These are phyloP conservation scores for Metarhizium brunneum DNA, from an alignment of 2,329 filamentous ascomycete species.

Conservation along the genomic window DNA sequence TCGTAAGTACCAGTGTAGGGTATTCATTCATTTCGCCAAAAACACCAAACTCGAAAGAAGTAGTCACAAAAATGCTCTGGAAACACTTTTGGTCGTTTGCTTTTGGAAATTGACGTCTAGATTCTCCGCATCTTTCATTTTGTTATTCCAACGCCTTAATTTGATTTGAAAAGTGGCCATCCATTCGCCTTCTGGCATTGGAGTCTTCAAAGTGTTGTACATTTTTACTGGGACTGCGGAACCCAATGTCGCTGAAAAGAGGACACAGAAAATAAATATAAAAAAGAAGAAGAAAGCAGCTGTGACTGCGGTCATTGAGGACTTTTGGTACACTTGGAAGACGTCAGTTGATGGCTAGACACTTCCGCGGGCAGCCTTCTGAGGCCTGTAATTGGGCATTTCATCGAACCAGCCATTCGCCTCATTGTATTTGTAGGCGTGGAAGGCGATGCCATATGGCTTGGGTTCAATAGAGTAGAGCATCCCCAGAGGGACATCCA, in stretches of 20 bases:
- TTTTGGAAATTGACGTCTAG: not conserved
- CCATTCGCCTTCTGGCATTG: not conserved
- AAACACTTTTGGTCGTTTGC: not conserved
- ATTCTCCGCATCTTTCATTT: not conserved
- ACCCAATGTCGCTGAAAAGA: not conserved
- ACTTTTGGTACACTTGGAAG: not conserved
- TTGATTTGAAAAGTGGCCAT: not conserved
- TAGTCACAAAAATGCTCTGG: not conserved
- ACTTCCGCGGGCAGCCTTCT: slow-evolving; percentile 31
- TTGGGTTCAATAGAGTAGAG: slow-evolving; percentile 94
- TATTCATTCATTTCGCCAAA: slow-evolving; percentile 2
- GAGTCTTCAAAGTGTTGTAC: not conserved
- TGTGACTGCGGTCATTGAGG: not conserved
- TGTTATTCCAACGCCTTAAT: not conserved
- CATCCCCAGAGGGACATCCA: slow-evolving; percentile 90
- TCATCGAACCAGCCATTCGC: slow-evolving; percentile 73
- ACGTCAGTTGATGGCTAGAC: not conserved
- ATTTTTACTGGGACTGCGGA: not conserved
- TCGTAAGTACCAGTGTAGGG: slow-evolving; percentile 5
- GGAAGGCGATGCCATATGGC: slow-evolving; percentile 95
- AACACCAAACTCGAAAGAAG: not conserved
- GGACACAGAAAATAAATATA: too few species aligned
- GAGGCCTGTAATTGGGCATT: slow-evolving; percentile 72
- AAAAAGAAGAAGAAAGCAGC: not conserved
- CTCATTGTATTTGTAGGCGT: slow-evolving; percentile 86